phyloP scores from a whole-genome alignment of 805 yeast genomes.

The Yarrowia keelungensis region DNA sequence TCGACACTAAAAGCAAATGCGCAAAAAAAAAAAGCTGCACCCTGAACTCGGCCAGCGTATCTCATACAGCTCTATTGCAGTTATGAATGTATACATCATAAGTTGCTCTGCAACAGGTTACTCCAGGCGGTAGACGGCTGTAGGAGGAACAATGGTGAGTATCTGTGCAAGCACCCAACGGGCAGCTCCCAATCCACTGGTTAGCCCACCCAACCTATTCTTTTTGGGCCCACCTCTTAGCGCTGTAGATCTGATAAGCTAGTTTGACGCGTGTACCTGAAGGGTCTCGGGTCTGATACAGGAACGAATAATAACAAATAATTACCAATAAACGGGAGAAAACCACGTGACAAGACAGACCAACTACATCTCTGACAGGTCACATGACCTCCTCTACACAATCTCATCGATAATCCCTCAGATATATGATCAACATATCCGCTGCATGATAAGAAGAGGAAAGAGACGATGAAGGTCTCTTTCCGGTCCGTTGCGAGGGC shows the following conservation, averaged over 20 bases:
- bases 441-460: constrained; percentile 1
- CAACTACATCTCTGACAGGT: too few species aligned
- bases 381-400: too few species aligned
- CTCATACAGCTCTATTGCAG: not conserved
- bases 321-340: not conserved
- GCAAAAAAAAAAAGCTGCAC: not conserved
- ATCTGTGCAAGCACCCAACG: too few species aligned
- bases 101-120: not conserved
- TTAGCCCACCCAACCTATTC: constrained; percentile 2
- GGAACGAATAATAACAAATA: not conserved
- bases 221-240: not conserved
- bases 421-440: constrained; percentile 1
- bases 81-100: not conserved
- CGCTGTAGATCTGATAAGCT: constrained; percentile 20
- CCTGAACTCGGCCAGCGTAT: not conserved
- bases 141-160: too few species aligned
- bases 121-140: too few species aligned
- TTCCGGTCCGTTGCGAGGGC: not conserved
- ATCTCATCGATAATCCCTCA: constrained; percentile 1
- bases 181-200: too few species aligned
- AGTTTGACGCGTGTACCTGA: constrained; percentile 9
- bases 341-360: not conserved
- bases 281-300: not conserved
- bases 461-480: not conserved
- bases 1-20: not conserved